Base-by-base conservation (phyloP, 176 grass and related monocot genomes). In the Elymus sibiricus region DNA sequence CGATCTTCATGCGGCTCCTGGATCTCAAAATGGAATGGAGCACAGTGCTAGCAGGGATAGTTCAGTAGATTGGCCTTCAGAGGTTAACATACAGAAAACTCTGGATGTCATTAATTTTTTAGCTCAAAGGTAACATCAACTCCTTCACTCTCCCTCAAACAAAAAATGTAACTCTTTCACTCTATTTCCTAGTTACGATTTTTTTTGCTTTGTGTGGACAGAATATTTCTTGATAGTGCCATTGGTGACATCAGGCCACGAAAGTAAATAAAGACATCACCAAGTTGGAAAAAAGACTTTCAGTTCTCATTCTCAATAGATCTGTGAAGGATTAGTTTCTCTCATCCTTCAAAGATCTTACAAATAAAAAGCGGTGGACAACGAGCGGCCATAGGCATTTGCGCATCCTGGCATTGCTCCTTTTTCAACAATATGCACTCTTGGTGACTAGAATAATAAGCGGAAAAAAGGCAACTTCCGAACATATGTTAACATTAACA, bases 21-120 rank as follows among this genome's bases (percentile, higher is more conserved):
- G 95, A 38, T 95, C 95, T 67, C 93, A 95, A 91, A 98, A 98
- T 19, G 93, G 95, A 75, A 87, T 91, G 87, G 95, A 98, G 70
- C 95, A 98, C 75, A 98, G 95, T 89, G 95, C 95, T 76, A 92
- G 93, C 73, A 95, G 89, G 89, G 95, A 98, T 90, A 93, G 93
- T 63, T 98, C 95, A 22, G 87, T 90, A 62, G 79, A 84, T 86
- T 98, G 93, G 95, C 89, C 90, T 81, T 93, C 87, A 38, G 69
- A 83, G 56, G 72, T 49, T 85, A 76, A 93, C 60, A 85, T 98
- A 82, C 87, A 94, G 60, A 90, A 92, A 90, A 91, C 93, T 79
- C 68, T 95, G 62, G 79, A 86, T 83, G 87, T 95, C 22, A 92
- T 98, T 80, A 79, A 88, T 24, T 98, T 98, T 91, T 80, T 98